Conservation (phyloP, 2,329 filamentous ascomycete species). For the Talaromyces atroroseus region DNA sequence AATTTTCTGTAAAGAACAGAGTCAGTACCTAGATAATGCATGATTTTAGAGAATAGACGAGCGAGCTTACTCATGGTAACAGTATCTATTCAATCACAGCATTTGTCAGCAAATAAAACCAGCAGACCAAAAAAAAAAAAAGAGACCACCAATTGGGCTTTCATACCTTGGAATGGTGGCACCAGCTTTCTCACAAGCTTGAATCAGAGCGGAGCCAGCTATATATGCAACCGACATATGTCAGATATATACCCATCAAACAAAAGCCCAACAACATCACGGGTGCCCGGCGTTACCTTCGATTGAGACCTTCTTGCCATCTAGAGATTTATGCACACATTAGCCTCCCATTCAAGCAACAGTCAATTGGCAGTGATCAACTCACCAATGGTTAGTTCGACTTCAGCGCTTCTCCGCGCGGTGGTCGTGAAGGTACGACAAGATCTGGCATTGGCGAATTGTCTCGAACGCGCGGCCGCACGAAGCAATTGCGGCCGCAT, state of each 20-base stretch:
- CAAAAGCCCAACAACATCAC: neutral
- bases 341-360: neutral
- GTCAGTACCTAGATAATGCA: conserved; percentile 21
- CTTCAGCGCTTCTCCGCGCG: conserved; percentile 73
- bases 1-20: conserved; percentile 63
- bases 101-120: conserved; percentile 1
- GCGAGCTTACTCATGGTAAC: conserved; percentile 83
- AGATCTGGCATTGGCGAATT: conserved; percentile 50
- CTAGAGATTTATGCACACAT: conserved; percentile 42
- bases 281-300: conserved; percentile 61
- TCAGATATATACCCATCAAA: conserved; percentile 1
- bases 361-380: conserved; percentile 15
- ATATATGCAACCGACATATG: conserved; percentile 36
- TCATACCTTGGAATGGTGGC: conserved; percentile 74
- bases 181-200: conserved; percentile 98
- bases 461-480: conserved; percentile 54
- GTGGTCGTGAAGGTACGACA: conserved; percentile 79
- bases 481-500: conserved; percentile 62
- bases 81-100: conserved; percentile 65
- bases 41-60: conserved; percentile 16
- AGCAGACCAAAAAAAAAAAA: too few species aligned
- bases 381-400: conserved; percentile 92
- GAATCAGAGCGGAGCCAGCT: conserved; percentile 92
- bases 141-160: neutral
- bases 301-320: conserved; percentile 97